Evolutionary conservation across 495 filamentous ascomycete genomes (phyloP).

Genomic region (Penicillium goetzii): DNA sequence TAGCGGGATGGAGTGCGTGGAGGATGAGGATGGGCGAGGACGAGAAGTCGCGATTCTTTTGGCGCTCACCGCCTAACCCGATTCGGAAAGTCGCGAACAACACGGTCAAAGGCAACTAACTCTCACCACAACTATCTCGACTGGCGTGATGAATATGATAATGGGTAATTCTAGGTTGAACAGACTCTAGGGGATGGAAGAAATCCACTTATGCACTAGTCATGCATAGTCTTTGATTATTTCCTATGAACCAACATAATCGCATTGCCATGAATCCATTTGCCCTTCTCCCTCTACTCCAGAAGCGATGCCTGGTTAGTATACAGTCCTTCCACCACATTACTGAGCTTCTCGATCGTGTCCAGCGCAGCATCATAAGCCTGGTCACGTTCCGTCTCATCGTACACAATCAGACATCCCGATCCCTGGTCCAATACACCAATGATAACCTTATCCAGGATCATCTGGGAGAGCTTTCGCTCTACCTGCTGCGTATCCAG

Average conservation of each 20-base stretch:
- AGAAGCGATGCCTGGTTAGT: slow-evolving; percentile 95
- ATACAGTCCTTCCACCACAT: slow-evolving; percentile 96
- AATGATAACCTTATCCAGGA: slow-evolving; percentile 97
- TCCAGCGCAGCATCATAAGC: slow-evolving; percentile 92
- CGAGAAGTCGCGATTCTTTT: slow-evolving; percentile 47
- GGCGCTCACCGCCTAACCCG: slow-evolving; percentile 45
- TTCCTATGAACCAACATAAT: slow-evolving; percentile 31
- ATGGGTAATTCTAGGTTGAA: neutral
- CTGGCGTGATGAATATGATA: neutral
- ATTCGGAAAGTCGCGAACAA: slow-evolving; percentile 35
- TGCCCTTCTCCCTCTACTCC: slow-evolving; percentile 60
- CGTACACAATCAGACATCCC: slow-evolving; percentile 93
- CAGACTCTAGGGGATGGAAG: neutral
- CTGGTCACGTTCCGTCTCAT: slow-evolving; percentile 90
- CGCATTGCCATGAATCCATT: slow-evolving; percentile 33
- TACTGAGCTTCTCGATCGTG: slow-evolving; percentile 96
- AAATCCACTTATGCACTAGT: slow-evolving; percentile 6
- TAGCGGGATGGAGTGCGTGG: slow-evolving; percentile 25
- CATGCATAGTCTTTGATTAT: slow-evolving; percentile 28
- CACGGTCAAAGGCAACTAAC: neutral
- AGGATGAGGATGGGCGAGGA: slow-evolving; percentile 28
- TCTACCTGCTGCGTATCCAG: slow-evolving; percentile 96
- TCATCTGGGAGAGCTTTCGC: slow-evolving; percentile 98
- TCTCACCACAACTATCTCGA: neutral
- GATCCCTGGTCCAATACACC: slow-evolving; percentile 97